These are phyloP conservation scores for Extremus antarcticus DNA, from an alignment of 495 filamentous ascomycete genomes.

Conservation along the genomic window DNA sequence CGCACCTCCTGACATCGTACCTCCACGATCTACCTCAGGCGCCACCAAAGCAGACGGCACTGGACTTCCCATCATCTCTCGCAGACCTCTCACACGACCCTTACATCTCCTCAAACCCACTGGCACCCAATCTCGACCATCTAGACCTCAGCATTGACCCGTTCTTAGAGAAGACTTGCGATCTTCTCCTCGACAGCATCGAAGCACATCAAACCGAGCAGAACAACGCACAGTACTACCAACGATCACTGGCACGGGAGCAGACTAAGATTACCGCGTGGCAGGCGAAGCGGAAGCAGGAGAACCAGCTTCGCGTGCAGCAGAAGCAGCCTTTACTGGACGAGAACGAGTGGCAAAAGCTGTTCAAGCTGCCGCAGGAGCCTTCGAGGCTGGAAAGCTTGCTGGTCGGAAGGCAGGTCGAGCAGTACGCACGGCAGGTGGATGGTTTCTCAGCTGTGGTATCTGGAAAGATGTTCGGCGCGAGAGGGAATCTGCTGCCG, in stretches of 20 bases:
- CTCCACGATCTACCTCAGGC: slow-evolving; percentile 72
- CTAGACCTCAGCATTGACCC: slow-evolving; percentile 92
- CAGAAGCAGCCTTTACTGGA: slow-evolving; percentile 83
- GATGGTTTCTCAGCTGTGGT: slow-evolving; percentile 90
- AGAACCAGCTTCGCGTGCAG: slow-evolving; percentile 72
- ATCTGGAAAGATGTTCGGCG: slow-evolving; percentile 96
- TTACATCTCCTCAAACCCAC: slow-evolving; percentile 42
- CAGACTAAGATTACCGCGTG: slow-evolving; percentile 92
- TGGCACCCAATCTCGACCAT: slow-evolving; percentile 75
- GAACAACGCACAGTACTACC: slow-evolving; percentile 98
- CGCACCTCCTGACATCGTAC: slow-evolving; percentile 88
- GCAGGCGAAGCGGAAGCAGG: slow-evolving; percentile 90
- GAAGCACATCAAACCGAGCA: slow-evolving; percentile 95
- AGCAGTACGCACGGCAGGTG: slow-evolving; percentile 94
- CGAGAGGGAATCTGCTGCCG: slow-evolving; percentile 51
- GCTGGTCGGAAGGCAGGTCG: slow-evolving; percentile 87
- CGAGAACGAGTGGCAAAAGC: slow-evolving; percentile 94
- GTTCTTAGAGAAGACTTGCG: slow-evolving; percentile 96
- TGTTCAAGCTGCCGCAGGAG: slow-evolving; percentile 95
- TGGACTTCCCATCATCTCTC: slow-evolving; percentile 64
- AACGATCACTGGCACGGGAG: slow-evolving; percentile 86
- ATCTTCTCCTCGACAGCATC: slow-evolving; percentile 89
- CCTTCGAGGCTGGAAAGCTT: slow-evolving; percentile 84
- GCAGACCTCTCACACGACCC: slow-evolving; percentile 53
- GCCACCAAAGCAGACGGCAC: slow-evolving; percentile 43